Evolutionary conservation across 1,139 yeast species (phyloP), one percentile per base, ranked within the genome.

Genomic region (Pichia terricola): DNA sequence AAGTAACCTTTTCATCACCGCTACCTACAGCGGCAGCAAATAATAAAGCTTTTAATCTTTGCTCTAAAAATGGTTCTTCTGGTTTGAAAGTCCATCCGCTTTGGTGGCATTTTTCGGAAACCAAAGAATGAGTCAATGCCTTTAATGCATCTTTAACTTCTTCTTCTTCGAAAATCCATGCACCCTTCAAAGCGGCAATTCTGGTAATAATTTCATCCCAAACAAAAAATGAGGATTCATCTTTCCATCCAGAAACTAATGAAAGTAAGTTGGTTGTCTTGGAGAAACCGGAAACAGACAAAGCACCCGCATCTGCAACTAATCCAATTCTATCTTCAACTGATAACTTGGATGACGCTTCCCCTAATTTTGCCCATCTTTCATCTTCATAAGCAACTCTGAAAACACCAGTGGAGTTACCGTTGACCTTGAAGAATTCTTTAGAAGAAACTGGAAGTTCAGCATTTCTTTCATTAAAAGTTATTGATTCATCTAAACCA

Each of bases 11-110:
- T 51, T 70, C 64, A 57, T 81, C 82, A 47, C 72, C 79, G 33
- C 83, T 69, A 39, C 67, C 63, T 38, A 79, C 80, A 27, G 95
- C 91, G 37, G 84, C 68, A 26, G 75, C 71, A 60, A 85, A 88
- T 59, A 91, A 69, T 28, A 77, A 67, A 4, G 85, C 70, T 67
- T 87, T 87, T 63, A 89, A 73, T 64, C 84, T 81, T 64, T 84
- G 87, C 7, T 72, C 75, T 50, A 84, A 78, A 60, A 81, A 82
- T 4, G 84, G 69, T 53, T 87, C 95, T 35, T 65, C 53, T 4
- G 69, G 72, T 16, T 69, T 56, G 60, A 88, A 82, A 36, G 68
- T 70, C 84, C 88, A 83, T 37, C 96, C 96, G 35, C 80, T 58
- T 47, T 73, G 63, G 47, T 73, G 68, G 46, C 79, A 69, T 61